phyloP scores from a whole-genome alignment of 352 stramenopile genomes.

The Pythium dissotocum region DNA sequence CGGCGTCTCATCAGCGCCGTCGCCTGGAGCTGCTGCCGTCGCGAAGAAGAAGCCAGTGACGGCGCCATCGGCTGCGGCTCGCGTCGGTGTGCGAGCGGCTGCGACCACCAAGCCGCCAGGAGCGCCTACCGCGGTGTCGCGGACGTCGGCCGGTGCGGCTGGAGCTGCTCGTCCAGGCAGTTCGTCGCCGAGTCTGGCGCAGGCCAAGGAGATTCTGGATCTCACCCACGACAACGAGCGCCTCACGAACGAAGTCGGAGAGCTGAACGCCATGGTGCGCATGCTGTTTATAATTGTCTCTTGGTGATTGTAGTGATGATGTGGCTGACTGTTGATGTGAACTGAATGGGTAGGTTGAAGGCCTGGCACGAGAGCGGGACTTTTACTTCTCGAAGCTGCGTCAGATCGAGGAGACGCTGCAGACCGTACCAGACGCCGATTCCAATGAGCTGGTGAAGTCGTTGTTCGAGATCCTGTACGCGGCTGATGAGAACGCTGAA shows the following conservation, averaged over 20 bases:
- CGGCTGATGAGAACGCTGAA: conserved; percentile 51
- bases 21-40: conserved; percentile 33
- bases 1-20: conserved; percentile 25
- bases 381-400: conserved; percentile 99
- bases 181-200: conserved; percentile 34
- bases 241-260: conserved; percentile 77
- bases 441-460: conserved; percentile 56
- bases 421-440: conserved; percentile 61
- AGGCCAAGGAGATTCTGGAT: conserved; percentile 81
- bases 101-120: conserved; percentile 41
- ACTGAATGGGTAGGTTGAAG: conserved; percentile 59
- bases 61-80: conserved; percentile 26
- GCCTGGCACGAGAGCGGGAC: conserved; percentile 94
- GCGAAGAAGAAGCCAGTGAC: conserved; percentile 42
- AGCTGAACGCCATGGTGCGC: conserved; percentile 70
- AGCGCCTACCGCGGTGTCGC: conserved; percentile 35
- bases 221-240: conserved; percentile 61
- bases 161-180: conserved; percentile 17
- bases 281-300: background rate
- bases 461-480: conserved; percentile 89
- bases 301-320: background rate
- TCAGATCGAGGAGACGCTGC: conserved; percentile 96
- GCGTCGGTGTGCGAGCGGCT: conserved; percentile 25
- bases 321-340: conserved; percentile 3
- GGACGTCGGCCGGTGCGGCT: conserved; percentile 23